Conservation (phyloP, 176 grass and related monocot genomes). For the Carex kokanica region DNA sequence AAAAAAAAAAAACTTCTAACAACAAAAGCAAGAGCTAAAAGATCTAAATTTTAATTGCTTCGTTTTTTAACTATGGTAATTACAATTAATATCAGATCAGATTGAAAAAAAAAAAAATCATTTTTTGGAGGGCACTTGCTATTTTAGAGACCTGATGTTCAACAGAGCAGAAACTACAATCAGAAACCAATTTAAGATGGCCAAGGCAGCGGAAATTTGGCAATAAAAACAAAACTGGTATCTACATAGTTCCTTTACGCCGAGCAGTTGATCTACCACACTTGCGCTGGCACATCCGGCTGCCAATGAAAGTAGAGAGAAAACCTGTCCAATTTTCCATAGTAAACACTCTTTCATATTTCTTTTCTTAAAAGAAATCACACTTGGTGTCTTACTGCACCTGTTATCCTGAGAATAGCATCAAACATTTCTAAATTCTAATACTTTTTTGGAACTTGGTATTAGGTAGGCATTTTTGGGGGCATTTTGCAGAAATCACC, state of each 20-base stretch:
- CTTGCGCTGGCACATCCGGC: not conserved
- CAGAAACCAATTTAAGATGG: not conserved
- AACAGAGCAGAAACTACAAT: slow-evolving; percentile 11
- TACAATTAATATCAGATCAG: not conserved
- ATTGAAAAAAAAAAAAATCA: not conserved
- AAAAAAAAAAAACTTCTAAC: not conserved
- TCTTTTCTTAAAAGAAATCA: not conserved
- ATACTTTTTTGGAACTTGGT: not conserved
- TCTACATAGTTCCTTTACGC: not conserved
- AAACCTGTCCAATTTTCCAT: slow-evolving; percentile 6
- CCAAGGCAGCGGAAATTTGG: slow-evolving; percentile 4
- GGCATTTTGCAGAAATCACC: not conserved
- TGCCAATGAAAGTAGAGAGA: slow-evolving; percentile 6
- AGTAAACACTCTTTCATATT: not conserved
- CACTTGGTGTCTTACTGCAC: not conserved
- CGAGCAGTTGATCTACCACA: not conserved
- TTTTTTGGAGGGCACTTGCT: not conserved
- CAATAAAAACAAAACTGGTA: not conserved
- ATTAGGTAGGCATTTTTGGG: not conserved
- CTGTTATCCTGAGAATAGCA: not conserved
- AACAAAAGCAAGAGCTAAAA: not conserved
- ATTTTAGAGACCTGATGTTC: slow-evolving; percentile 4
- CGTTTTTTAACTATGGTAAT: not conserved
- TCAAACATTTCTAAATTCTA: not conserved
- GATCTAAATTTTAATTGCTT: not conserved